Percentiles rank a stretch among this genome's conserved stretches.
Conservation (phyloP, 2,329 filamentous ascomycete species). For the Talaromyces amestolkiae region DNA sequence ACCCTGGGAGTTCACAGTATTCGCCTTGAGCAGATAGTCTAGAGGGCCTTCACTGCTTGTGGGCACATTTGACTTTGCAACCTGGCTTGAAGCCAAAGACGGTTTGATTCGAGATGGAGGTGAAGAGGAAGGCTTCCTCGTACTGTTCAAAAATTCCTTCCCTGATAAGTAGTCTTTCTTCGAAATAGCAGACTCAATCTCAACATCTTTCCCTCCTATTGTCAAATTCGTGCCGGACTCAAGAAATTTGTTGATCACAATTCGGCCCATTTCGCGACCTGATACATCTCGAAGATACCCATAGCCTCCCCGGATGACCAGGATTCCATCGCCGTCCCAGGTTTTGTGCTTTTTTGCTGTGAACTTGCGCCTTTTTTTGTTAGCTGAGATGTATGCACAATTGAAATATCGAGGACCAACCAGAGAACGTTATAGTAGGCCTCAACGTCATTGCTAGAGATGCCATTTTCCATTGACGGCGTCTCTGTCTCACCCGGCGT, state of each 20-base stretch:
- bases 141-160: constrained; percentile 26
- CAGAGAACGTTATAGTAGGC: constrained; percentile 50
- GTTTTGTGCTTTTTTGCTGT: constrained; percentile 73
- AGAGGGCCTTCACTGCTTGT: not conserved
- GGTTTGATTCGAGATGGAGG: constrained; percentile 11
- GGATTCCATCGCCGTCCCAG: constrained; percentile 70
- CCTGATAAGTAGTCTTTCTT: constrained; percentile 57
- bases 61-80: not conserved
- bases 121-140: constrained; percentile 26
- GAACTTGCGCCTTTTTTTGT: constrained; percentile 58
- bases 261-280: constrained; percentile 62
- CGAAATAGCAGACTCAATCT: constrained; percentile 62
- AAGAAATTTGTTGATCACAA: constrained; percentile 55
- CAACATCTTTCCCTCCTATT: constrained; percentile 65
- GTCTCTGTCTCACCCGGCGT: constrained; percentile 18
- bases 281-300: constrained; percentile 61
- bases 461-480: constrained; percentile 14
- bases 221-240: constrained; percentile 61
- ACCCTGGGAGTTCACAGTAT: constrained; percentile 18
- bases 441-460: constrained; percentile 26
- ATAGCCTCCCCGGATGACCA: constrained; percentile 57
- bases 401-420: constrained; percentile 28
- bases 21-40: constrained; percentile 25
- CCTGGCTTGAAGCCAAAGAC: not conserved
- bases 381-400: not conserved